Evolutionary conservation across 192 early-diverging fungal genomes (phyloP).

Genomic region (Bifiguratus adelaidae): DNA sequence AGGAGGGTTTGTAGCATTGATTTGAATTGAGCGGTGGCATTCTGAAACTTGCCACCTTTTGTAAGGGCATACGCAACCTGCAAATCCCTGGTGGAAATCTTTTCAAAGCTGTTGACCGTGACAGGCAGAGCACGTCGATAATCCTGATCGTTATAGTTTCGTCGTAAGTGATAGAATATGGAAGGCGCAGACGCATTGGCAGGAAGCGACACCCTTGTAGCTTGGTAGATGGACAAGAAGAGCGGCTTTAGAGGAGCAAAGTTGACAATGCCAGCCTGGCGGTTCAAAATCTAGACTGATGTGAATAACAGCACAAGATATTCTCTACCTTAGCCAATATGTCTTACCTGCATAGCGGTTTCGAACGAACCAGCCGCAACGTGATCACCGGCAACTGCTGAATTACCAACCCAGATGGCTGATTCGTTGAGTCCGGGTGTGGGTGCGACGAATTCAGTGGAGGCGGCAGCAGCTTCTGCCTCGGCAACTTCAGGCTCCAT

Average conservation of each 20-base stretch:
- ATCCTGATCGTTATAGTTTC: slow-evolving; percentile 43
- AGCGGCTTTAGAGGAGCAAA: slow-evolving; percentile 86
- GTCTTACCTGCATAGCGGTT: slow-evolving; percentile 76
- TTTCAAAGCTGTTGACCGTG: slow-evolving; percentile 40
- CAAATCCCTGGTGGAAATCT: slow-evolving; percentile 49
- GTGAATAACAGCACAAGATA: not conserved
- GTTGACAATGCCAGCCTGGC: slow-evolving; percentile 85
- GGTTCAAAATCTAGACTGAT: slow-evolving; percentile 58
- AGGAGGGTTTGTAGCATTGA: slow-evolving; percentile 67
- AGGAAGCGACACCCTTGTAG: slow-evolving; percentile 50
- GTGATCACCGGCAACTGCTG: slow-evolving; percentile 81
- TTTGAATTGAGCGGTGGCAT: slow-evolving; percentile 66
- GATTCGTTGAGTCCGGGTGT: slow-evolving; percentile 60
- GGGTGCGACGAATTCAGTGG: slow-evolving; percentile 60
- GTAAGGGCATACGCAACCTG: slow-evolving; percentile 80
- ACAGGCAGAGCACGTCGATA: slow-evolving; percentile 48
- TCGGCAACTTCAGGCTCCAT: slow-evolving; percentile 50
- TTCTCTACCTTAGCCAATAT: not conserved
- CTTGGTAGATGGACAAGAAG: slow-evolving; percentile 78
- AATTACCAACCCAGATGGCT: slow-evolving; percentile 78
- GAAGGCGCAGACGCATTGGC: slow-evolving; percentile 51
- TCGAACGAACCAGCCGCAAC: slow-evolving; percentile 94
- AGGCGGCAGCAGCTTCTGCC: slow-evolving; percentile 35
- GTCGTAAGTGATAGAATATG: slow-evolving; percentile 56
- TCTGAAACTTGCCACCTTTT: slow-evolving; percentile 71